phyloP scores from a whole-genome alignment of 2,329 filamentous ascomycete genomes.

The Blastomyces parvus region DNA sequence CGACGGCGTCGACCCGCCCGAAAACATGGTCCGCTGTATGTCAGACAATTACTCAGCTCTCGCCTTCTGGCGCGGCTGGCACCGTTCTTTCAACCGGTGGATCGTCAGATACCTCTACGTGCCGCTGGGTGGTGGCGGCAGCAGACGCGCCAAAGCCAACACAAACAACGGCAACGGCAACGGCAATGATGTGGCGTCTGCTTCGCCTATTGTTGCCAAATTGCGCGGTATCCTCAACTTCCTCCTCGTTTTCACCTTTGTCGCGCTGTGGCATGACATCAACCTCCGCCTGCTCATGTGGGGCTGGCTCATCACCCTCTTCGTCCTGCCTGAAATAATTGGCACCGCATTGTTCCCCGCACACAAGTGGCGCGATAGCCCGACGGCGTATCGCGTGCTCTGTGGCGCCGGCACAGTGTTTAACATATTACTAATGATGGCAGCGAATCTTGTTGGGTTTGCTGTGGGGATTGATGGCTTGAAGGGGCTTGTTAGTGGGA shows the following conservation, averaged over 20 bases:
- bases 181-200: neutral
- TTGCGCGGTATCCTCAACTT: constrained; percentile 62
- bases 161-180: neutral
- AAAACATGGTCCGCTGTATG: constrained; percentile 97
- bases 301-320: constrained; percentile 93
- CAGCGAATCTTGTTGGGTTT: constrained; percentile 89
- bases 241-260: constrained; percentile 84
- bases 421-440: constrained; percentile 92
- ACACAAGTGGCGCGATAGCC: constrained; percentile 58
- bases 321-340: constrained; percentile 80
- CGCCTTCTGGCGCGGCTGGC: constrained; percentile 94
- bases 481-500: constrained; percentile 62
- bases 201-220: constrained; percentile 36
- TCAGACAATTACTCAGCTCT: constrained; percentile 87
- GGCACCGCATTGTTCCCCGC: constrained; percentile 63
- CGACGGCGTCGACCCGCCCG: constrained; percentile 86
- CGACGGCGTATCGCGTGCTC: constrained; percentile 66
- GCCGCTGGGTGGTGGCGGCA: constrained; percentile 64
- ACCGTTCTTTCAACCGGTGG: constrained; percentile 92
- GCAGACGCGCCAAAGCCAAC: constrained; percentile 20
- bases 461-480: constrained; percentile 84
- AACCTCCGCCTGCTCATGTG: constrained; percentile 82
- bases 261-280: constrained; percentile 97
- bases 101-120: constrained; percentile 88
- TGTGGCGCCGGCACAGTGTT: constrained; percentile 70